A percentile compares a stretch with the other conserved stretches of the same genome.
phyloP scores from a whole-genome alignment of 2,329 filamentous ascomycete species.

The Dactylellina drechsleri region DNA sequence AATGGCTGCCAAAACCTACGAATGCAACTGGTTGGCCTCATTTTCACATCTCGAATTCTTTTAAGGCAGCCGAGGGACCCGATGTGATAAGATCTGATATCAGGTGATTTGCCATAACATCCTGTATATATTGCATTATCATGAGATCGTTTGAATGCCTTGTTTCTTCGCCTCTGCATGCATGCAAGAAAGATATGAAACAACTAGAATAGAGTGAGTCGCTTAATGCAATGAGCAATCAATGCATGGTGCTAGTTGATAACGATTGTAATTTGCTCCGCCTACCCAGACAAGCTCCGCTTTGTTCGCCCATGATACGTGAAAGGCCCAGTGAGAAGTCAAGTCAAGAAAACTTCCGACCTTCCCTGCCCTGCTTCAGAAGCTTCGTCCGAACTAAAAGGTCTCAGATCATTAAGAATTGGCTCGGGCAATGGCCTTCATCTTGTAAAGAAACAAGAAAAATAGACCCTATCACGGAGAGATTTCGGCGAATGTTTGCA shows the following conservation, averaged over 20 bases:
- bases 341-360: constrained; percentile 20
- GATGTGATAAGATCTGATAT: neutral
- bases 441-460: neutral
- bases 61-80: too few species aligned
- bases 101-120: neutral
- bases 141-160: neutral
- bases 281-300: neutral
- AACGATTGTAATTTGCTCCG: too few species aligned
- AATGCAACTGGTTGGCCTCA: too few species aligned
- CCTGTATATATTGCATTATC: neutral
- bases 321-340: neutral
- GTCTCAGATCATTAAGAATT: neutral
- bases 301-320: neutral
- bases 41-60: too few species aligned
- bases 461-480: constrained; percentile 9
- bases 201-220: neutral
- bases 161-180: neutral
- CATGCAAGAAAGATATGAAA: neutral
- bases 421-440: neutral
- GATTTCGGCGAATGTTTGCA: constrained; percentile 16
- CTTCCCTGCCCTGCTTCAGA: constrained; percentile 26
- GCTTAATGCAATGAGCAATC: neutral
- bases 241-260: too few species aligned
- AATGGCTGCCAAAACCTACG: too few species aligned
- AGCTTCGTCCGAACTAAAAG: too few species aligned